Conservation (phyloP, 257 asterid genomes). For the Capsicum pubescens region DNA sequence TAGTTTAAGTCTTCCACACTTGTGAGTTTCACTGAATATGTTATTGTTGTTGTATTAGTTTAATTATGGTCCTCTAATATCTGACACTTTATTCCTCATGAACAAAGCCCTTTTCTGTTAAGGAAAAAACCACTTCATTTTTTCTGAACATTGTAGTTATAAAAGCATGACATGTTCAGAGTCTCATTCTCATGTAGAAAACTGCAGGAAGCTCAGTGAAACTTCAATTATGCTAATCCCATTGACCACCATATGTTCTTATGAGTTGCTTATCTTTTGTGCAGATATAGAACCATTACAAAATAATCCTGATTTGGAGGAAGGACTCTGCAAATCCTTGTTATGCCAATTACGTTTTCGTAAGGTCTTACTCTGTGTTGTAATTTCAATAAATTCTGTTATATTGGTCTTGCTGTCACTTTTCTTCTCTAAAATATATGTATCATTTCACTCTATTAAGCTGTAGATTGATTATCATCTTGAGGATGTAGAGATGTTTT, state of each 20-base stretch:
- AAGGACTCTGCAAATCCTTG: slow-evolving; percentile 90
- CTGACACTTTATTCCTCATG: background rate
- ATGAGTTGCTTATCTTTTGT: slow-evolving; percentile 34
- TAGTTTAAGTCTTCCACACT: background rate
- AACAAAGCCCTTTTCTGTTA: background rate
- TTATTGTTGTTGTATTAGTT: no score
- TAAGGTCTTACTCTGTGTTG: slow-evolving; percentile 89
- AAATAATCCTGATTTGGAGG: slow-evolving; percentile 79
- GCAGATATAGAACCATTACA: slow-evolving; percentile 95
- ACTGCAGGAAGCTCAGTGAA: slow-evolving; percentile 5
- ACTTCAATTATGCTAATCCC: slow-evolving; percentile 1
- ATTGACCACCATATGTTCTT: background rate
- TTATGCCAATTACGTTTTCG: slow-evolving; percentile 99
- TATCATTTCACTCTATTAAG: background rate
- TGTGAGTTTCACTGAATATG: no score
- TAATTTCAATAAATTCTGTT: slow-evolving; percentile 38
- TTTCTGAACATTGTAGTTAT: background rate
- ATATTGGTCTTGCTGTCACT: slow-evolving; percentile 14
- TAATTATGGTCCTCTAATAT: slow-evolving; percentile 13
- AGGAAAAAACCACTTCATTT: background rate
- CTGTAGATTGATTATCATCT: slow-evolving; percentile 10
- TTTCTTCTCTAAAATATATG: background rate
- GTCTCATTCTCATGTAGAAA: slow-evolving; percentile 17
- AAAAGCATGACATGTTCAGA: background rate
- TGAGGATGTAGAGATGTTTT: background rate